Evolutionary conservation across 2,329 filamentous ascomycete genomes (phyloP), one percentile per base, ranked within the genome.

Genomic region (Monosporascus ibericus): DNA sequence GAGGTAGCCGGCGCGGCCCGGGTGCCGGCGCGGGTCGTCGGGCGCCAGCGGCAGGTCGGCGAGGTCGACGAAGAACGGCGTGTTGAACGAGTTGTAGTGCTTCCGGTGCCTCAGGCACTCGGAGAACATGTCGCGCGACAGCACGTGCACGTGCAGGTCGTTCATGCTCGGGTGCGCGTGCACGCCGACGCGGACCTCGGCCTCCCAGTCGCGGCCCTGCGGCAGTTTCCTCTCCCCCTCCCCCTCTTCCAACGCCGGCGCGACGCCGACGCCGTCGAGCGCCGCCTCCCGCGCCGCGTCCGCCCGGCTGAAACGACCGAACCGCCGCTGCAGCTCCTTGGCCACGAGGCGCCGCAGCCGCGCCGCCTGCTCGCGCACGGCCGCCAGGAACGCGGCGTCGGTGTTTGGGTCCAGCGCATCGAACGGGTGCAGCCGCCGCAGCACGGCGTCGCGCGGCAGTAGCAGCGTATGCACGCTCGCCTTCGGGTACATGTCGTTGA

Each of bases 31-130:
- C 46, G 72, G 68, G 66, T 95, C 90, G 51, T 85, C 80, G 25
- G 73, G 56, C 0, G 77, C 75, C 30, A 97, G 72, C 5, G 94
- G 92, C 48, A 96, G 92, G 54, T 92, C 88, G 22, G 84, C 84
- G 25, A 97, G 64, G 17, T 79, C 76, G 14, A 97, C 81, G 22
- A 99, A 81, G 67, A 97, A 99, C 3, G 81, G 80, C 49, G 92
- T 95, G 34, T 82, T 84, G 71, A 97, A 97, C 58, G 88, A 94
- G 65, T 94, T 90, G 72, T 96, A 97, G 71, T 97, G 94, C 68
- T 91, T 92, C 58, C 84, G 79, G 65, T 92, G 85, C 71, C 86
- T 89, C 69, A 96, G 60, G 46, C 78, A 79, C 11, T 81, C 78
- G 38, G 86, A 90, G 61, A 83, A 78, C 77, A 89, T 86, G 67